Conservation (phyloP, 108 stramenopile genomes). For the Nitzschia sp. region DNA sequence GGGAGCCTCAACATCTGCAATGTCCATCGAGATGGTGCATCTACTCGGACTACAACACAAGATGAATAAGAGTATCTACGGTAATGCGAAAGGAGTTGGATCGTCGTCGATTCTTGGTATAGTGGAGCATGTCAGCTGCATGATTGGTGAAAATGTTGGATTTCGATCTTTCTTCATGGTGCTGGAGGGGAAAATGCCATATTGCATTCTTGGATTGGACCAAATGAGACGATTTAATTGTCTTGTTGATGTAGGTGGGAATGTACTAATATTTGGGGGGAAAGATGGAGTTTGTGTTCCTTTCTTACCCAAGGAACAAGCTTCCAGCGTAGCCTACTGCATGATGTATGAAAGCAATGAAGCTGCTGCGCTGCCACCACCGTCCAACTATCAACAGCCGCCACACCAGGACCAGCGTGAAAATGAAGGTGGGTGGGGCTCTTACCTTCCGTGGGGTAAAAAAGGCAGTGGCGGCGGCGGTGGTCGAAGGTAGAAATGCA, state of each 20-base stretch:
- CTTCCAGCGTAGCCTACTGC: conserved; percentile 4
- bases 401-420: not conserved
- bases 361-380: not conserved
- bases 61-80: conserved; percentile 44
- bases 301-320: conserved; percentile 46
- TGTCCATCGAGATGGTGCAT: conserved; percentile 54
- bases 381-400: not conserved
- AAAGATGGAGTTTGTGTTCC: conserved; percentile 59
- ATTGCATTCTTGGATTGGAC: conserved; percentile 70
- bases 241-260: conserved; percentile 59
- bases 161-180: conserved; percentile 72
- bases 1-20: conserved; percentile 65
- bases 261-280: conserved; percentile 64
- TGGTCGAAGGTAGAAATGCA: no score
- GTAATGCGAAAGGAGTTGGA: conserved; percentile 70
- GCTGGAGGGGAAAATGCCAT: conserved; percentile 49
- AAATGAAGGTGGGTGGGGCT: not conserved
- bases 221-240: conserved; percentile 77
- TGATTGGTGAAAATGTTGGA: conserved; percentile 61
- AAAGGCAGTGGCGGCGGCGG: no score
- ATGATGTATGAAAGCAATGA: conserved; percentile 3
- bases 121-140: conserved; percentile 48
- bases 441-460: not conserved
- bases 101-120: conserved; percentile 55
- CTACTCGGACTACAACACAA: conserved; percentile 51